Percentiles rank a stretch among this genome's conserved stretches.
Evolutionary conservation across 2,329 filamentous ascomycete genomes (phyloP).

Genomic region (Colletotrichum salicis): DNA sequence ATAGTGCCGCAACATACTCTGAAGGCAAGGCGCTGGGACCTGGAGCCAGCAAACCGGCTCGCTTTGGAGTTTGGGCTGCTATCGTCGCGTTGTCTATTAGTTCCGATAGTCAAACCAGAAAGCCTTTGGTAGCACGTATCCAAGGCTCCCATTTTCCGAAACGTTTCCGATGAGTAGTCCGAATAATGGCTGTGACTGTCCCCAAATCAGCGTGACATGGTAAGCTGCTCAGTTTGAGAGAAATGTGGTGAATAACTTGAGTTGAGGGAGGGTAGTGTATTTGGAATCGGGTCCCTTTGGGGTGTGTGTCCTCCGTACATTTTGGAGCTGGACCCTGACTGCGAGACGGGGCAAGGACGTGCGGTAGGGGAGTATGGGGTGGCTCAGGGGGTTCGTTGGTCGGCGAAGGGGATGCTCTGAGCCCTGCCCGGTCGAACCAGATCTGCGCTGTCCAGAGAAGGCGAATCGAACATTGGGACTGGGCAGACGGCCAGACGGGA

Average conservation of each 20-base stretch:
- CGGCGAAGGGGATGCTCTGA: neutral
- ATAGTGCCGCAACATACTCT: slow-evolving; percentile 4
- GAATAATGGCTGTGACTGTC: neutral
- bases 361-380: neutral
- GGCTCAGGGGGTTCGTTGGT: no score
- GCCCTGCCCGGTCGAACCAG: neutral
- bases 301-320: neutral
- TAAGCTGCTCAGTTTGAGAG: neutral
- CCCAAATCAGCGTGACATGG: neutral
- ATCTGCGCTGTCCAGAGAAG: neutral
- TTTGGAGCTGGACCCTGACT: slow-evolving; percentile 1
- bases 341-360: neutral
- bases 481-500: neutral
- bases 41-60: no score
- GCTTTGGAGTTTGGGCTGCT: no score
- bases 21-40: neutral
- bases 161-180: neutral
- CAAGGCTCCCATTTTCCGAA: neutral
- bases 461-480: neutral
- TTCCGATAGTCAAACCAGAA: neutral
- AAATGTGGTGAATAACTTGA: neutral
- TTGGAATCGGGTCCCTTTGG: slow-evolving; percentile 12
- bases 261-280: neutral
- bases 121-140: neutral
- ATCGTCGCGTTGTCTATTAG: no score